Percentiles rank a stretch among this genome's conserved stretches.
phyloP scores from a whole-genome alignment of 2,329 filamentous ascomycete genomes.

The Scytalidium lignicola region DNA sequence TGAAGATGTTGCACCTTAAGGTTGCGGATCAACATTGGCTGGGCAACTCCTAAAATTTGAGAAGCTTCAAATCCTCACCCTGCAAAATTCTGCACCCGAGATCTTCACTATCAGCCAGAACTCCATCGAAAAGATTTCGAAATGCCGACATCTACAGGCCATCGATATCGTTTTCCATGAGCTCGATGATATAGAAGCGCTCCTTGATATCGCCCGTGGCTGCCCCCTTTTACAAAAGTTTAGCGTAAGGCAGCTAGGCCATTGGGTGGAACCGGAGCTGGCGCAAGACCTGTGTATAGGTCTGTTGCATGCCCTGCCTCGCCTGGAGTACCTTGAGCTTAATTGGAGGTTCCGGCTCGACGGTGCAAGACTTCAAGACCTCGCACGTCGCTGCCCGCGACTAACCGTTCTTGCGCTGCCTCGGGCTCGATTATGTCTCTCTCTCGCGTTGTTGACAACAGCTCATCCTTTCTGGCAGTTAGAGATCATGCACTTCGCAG shows the following conservation, averaged over 20 bases:
- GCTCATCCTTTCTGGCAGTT: too few species aligned
- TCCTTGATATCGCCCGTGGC: constrained; percentile 5
- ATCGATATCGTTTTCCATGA: constrained; percentile 4
- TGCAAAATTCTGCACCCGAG: constrained; percentile 1
- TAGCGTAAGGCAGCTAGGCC: neutral
- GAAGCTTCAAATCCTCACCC: constrained; percentile 5
- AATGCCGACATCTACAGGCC: constrained; percentile 6
- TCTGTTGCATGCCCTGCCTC: constrained; percentile 4
- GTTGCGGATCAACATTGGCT: constrained; percentile 2
- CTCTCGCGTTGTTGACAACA: too few species aligned
- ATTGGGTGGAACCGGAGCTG: neutral
- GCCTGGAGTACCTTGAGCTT: constrained; percentile 1
- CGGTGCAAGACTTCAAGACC: constrained; percentile 2
- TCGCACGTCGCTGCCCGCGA: too few species aligned
- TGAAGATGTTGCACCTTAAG: constrained; percentile 4
- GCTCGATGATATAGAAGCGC: constrained; percentile 1
- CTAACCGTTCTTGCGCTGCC: too few species aligned
- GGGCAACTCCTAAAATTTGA: constrained; percentile 1
- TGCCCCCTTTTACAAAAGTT: constrained; percentile 5
- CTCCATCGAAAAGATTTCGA: constrained; percentile 4
- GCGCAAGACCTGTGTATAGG: constrained; percentile 1
- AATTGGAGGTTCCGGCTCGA: constrained; percentile 1
- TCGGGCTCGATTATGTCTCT: too few species aligned
- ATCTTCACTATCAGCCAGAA: constrained; percentile 2
- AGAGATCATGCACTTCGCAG: too few species aligned